phyloP scores from a whole-genome alignment of 371 early-diverging fungal species.

The Parasitella parasitica region DNA sequence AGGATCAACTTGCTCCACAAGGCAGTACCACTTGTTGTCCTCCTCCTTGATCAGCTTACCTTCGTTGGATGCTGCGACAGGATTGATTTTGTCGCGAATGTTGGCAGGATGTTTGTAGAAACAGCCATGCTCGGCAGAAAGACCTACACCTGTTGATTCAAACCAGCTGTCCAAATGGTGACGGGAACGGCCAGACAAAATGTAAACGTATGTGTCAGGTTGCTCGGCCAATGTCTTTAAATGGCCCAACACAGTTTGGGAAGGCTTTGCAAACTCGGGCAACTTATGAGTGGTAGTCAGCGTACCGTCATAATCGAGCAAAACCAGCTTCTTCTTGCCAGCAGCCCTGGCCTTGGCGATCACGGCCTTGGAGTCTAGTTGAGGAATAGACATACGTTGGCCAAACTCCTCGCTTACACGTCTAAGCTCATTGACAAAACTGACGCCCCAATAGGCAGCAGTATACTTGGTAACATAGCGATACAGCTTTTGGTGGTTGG shows the following conservation, averaged over 20 bases:
- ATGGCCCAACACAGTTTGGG: constrained; percentile 63
- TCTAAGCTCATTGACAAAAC: constrained; percentile 88
- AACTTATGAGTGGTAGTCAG: constrained; percentile 79
- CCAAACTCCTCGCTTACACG: constrained; percentile 70
- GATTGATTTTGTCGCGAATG: constrained; percentile 50
- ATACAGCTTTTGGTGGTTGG: constrained; percentile 90
- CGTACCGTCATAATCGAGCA: constrained; percentile 96
- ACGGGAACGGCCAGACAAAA: constrained; percentile 87
- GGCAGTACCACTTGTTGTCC: constrained; percentile 79
- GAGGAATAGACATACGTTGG: constrained; percentile 70
- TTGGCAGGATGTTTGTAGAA: constrained; percentile 89
- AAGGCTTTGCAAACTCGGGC: constrained; percentile 89
- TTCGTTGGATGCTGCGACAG: constrained; percentile 46
- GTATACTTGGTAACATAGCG: constrained; percentile 97
- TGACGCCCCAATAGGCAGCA: constrained; percentile 97
- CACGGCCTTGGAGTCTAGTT: constrained; percentile 48
- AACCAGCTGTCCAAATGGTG: constrained; percentile 90
- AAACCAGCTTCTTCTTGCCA: constrained; percentile 64
- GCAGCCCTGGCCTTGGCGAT: constrained; percentile 43
- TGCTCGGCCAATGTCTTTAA: constrained; percentile 68
- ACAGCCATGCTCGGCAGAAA: constrained; percentile 95
- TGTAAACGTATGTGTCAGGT: constrained; percentile 90
- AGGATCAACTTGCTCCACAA: constrained; percentile 86
- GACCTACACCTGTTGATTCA: constrained; percentile 79
- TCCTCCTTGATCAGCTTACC: constrained; percentile 61